Evolutionary conservation across 768 basidiomycete genomes (phyloP).

Genomic region (Lactarius indigo): DNA sequence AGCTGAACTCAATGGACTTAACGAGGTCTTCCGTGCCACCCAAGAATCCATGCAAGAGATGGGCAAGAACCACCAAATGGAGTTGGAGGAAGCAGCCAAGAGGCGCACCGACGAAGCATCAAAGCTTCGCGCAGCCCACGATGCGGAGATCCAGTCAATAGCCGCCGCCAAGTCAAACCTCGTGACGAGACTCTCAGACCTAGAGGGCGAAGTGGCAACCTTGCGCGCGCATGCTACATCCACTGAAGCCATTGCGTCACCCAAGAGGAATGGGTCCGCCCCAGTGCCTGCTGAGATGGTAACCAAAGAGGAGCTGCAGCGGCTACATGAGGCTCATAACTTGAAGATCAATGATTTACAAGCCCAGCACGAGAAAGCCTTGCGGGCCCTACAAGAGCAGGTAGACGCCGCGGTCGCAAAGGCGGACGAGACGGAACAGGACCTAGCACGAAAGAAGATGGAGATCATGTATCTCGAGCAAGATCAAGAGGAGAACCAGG

Average conservation of each 20-base stretch:
- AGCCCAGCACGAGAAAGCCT: conserved; percentile 58
- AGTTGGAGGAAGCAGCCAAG: conserved; percentile 73
- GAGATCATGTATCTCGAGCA: conserved; percentile 78
- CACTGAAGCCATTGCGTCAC: conserved; percentile 43
- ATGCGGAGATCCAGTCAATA: conserved; percentile 55
- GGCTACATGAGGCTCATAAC: conserved; percentile 81
- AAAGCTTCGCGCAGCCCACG: conserved; percentile 54
- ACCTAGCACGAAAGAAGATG: conserved; percentile 68
- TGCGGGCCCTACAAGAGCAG: conserved; percentile 52
- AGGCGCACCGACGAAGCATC: conserved; percentile 67
- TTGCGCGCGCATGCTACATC: conserved; percentile 49
- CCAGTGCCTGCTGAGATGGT: conserved; percentile 46
- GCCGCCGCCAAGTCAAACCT: conserved; percentile 62
- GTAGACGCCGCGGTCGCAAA: conserved; percentile 50
- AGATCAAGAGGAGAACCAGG: conserved; percentile 73
- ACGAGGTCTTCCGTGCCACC: conserved; percentile 63
- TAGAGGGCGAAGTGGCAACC: conserved; percentile 75
- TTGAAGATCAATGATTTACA: conserved; percentile 72
- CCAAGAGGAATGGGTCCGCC: conserved; percentile 53
- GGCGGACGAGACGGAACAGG: conserved; percentile 53
- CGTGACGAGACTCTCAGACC: conserved; percentile 59
- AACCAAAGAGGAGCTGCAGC: conserved; percentile 73
- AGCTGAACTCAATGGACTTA: conserved; percentile 63
- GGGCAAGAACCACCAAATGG: conserved; percentile 62
- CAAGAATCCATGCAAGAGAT: conserved; percentile 70